Evolutionary conservation across 148 eudicot species (phyloP), one percentile per base, ranked within the genome.

Genomic region (Rhododendron vialii): DNA sequence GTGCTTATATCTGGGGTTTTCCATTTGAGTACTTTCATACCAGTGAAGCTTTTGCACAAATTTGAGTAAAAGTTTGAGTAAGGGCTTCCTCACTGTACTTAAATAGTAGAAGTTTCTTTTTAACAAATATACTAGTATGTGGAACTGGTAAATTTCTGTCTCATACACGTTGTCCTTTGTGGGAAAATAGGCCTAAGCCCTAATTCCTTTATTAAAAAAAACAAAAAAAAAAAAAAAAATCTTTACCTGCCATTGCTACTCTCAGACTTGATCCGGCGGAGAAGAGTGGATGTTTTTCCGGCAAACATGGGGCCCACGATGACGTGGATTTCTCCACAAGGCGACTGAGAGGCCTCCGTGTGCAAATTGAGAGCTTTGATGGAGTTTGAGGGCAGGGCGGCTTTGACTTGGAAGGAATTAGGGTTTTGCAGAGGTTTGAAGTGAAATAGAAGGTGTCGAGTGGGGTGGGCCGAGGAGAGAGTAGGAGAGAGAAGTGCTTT

Each of bases 291-390:
- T 75, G 98, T 97, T 83, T 97, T 94, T 0, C 98, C 98, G 84
- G 99, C 95, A 81, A 97, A 97, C 99, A 97, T 97, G 87, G 99
- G 98, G 0, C 99, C 98, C 55, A 95, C 91, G 80, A 94, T 93
- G 1, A 96, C 96, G 81, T 95, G 98, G 80, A 95, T 89, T 86
- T 95, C 98, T 41, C 93, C 93, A 9, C 36, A 88, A 81, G 71
- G 47, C 26, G 53, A 55, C 28, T 73, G 84, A 61, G 88, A 77
- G 53, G 26, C 85, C 36, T 89, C 90, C 18, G 86, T 43, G 14
- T 86, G 83, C 28, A 89, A 87, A 38, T 76, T 35, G 36, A 80
- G 87, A 81, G n/a, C 86, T 24, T 86, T 88, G 82, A 41, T 30
- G 78, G 86, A 73, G 50, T 47, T 45, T 7, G 73, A 65, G 61